A percentile compares a stretch with the other conserved stretches of the same genome.
These are phyloP conservation scores for Trichoderma koningii DNA, from an alignment of 2,329 filamentous ascomycete genomes.

Conservation along the genomic window DNA sequence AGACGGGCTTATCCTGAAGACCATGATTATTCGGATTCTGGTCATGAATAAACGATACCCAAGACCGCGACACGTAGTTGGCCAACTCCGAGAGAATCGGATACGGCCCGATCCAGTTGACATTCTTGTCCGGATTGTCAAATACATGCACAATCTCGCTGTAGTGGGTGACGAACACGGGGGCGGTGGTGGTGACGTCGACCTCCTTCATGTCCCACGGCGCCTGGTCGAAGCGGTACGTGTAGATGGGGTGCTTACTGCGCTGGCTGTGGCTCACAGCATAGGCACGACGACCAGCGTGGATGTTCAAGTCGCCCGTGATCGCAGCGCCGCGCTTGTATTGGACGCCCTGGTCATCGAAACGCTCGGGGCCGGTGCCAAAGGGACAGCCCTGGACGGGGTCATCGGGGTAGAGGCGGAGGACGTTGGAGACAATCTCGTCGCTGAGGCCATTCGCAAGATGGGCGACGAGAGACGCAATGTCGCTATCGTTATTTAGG, in stretches of 20 bases:
- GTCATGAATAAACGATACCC: conserved; percentile 14
- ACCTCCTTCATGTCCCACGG: conserved; percentile 18
- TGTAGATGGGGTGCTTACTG: conserved; percentile 6
- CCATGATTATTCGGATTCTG: conserved; percentile 19
- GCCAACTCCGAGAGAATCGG: conserved; percentile 16
- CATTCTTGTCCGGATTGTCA: conserved; percentile 22
- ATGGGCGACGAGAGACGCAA: conserved; percentile 10
- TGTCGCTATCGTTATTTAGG: conserved; percentile 14
- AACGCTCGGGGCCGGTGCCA: conserved; percentile 5
- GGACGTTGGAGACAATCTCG: conserved; percentile 5
- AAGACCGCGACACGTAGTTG: conserved; percentile 10
- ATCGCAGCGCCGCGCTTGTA: conserved; percentile 19
- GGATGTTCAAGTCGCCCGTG: conserved; percentile 11
- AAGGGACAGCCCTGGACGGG: conserved; percentile 17
- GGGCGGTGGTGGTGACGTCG: conserved; percentile 11
- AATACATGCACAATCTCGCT: conserved; percentile 20
- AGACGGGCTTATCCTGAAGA: conserved; percentile 6
- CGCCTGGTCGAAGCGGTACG: conserved; percentile 13
- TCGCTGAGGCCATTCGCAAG: conserved; percentile 3
- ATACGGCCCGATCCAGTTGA: conserved; percentile 22
- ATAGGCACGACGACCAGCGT: conserved; percentile 13
- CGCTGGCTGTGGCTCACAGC: conserved; percentile 6
- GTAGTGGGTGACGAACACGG: conserved; percentile 12
- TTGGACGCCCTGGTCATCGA: conserved; percentile 14
- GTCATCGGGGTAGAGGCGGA: conserved; percentile 21